These are phyloP conservation scores for Ganoderma meredithae DNA, from an alignment of 1,284 basidiomycete species.

Conservation along the genomic window DNA sequence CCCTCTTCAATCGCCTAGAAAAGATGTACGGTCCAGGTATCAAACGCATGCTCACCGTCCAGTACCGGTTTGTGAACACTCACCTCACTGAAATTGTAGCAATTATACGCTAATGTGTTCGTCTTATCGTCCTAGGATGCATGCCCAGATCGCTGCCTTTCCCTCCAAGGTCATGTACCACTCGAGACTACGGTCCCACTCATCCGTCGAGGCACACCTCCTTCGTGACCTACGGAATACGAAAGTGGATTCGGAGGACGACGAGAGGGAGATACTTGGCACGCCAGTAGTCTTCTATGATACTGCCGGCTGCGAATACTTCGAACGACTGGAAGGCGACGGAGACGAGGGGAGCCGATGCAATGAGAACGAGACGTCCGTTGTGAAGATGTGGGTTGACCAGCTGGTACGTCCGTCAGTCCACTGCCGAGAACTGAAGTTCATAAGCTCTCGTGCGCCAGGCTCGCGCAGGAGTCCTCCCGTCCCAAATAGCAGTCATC, in stretches of 20 bases:
- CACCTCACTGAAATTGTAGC: not conserved
- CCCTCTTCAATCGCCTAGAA: constrained; percentile 92
- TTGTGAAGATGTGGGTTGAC: constrained; percentile 85
- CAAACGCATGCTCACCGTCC: constrained; percentile 87
- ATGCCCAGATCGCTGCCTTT: constrained; percentile 85
- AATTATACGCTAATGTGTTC: not conserved
- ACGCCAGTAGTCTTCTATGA: constrained; percentile 93
- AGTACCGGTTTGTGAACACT: constrained; percentile 74
- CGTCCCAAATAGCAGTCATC: constrained; percentile 87
- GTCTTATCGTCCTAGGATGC: constrained; percentile 71
- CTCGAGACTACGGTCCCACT: constrained; percentile 74
- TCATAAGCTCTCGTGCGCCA: constrained; percentile 41
- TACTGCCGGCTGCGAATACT: constrained; percentile 93
- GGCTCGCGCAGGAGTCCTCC: constrained; percentile 74
- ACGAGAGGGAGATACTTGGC: constrained; percentile 73
- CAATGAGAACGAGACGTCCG: constrained; percentile 92
- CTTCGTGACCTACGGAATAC: constrained; percentile 75
- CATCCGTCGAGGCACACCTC: constrained; percentile 75
- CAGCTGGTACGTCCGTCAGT: constrained; percentile 64
- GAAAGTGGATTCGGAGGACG: constrained; percentile 58
- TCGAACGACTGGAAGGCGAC: constrained; percentile 74
- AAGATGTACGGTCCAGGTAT: constrained; percentile 84
- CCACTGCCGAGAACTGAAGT: not conserved
- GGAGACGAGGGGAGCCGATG: constrained; percentile 86
- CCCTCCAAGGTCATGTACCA: constrained; percentile 88